phyloP scores from a whole-genome alignment of 1,284 basidiomycete genomes.

The Ceratorhiza oryzae-sativae region DNA sequence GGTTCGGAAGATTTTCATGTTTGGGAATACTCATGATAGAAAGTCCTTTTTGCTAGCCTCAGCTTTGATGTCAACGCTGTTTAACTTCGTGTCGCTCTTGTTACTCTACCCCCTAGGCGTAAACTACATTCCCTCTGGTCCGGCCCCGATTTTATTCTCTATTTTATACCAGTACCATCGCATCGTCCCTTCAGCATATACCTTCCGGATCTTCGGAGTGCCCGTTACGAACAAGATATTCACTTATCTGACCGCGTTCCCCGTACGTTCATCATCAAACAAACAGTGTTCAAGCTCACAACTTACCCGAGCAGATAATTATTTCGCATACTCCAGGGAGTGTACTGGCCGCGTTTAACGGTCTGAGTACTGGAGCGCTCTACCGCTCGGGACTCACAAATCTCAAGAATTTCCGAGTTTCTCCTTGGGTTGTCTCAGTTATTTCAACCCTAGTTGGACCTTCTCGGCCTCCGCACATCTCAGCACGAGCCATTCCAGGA shows the following conservation, averaged over 20 bases:
- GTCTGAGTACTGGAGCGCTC: conserved; percentile 72
- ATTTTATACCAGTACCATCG: conserved; percentile 82
- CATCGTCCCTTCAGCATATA: conserved; percentile 77
- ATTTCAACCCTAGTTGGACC: conserved; percentile 69
- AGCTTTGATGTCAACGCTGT: conserved; percentile 66
- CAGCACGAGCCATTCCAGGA: conserved; percentile 67
- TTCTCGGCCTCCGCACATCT: conserved; percentile 61
- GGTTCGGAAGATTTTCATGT: neutral
- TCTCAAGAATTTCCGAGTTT: conserved; percentile 76
- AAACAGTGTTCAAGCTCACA: neutral
- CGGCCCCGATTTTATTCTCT: conserved; percentile 65
- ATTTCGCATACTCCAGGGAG: conserved; percentile 72
- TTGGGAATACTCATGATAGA: conserved; percentile 13
- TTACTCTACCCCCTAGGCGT: conserved; percentile 69
- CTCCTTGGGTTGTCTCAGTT: conserved; percentile 58
- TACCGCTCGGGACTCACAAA: conserved; percentile 82
- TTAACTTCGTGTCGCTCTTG: conserved; percentile 70
- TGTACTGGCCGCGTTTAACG: conserved; percentile 64
- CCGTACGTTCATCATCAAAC: conserved; percentile 55
- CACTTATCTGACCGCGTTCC: conserved; percentile 69
- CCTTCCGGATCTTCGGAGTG: conserved; percentile 77
- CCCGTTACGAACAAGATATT: conserved; percentile 77
- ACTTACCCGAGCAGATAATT: conserved; percentile 60
- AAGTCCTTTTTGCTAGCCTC: conserved; percentile 80
- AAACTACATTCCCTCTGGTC: conserved; percentile 77